Conservation (phyloP, 169 alveolate species). For the Plasmodium vivax region DNA sequence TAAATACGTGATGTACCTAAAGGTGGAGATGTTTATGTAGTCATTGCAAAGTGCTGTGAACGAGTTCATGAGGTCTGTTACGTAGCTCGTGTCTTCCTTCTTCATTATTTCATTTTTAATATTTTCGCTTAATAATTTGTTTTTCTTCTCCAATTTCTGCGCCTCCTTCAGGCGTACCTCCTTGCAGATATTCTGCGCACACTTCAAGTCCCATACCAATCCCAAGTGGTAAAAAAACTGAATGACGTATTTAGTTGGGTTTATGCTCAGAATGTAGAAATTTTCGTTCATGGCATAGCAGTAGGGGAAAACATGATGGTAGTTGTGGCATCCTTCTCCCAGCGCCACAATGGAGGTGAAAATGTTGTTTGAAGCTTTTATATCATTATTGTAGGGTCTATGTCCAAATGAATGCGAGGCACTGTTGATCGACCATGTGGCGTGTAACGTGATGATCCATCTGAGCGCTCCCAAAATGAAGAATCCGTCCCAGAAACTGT, state of each 20-base stretch:
- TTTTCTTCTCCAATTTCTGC: constrained; percentile 58
- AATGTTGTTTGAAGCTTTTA: constrained; percentile 77
- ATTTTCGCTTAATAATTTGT: constrained; percentile 65
- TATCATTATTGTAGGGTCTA: constrained; percentile 77
- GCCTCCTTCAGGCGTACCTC: constrained; percentile 66
- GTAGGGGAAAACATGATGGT: constrained; percentile 90
- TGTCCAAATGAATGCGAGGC: constrained; percentile 88
- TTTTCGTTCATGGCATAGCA: constrained; percentile 89
- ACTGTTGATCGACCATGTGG: constrained; percentile 89
- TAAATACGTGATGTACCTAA: constrained; percentile 49
- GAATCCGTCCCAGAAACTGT: constrained; percentile 85
- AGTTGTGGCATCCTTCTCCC: constrained; percentile 92
- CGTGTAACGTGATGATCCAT: constrained; percentile 85
- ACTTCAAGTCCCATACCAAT: constrained; percentile 74
- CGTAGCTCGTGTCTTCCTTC: constrained; percentile 68
- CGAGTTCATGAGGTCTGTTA: constrained; percentile 67
- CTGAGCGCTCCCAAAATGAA: constrained; percentile 84
- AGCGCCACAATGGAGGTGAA: constrained; percentile 86
- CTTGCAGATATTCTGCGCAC: constrained; percentile 67
- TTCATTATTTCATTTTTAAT: constrained; percentile 73
- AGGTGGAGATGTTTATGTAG: constrained; percentile 58
- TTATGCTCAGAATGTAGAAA: constrained; percentile 65
- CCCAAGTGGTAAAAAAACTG: constrained; percentile 60
- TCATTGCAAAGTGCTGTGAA: constrained; percentile 59
- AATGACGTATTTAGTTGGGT: constrained; percentile 66